Base-by-base conservation (phyloP, 1,284 basidiomycete species). In the Chondrostereum purpureum region DNA sequence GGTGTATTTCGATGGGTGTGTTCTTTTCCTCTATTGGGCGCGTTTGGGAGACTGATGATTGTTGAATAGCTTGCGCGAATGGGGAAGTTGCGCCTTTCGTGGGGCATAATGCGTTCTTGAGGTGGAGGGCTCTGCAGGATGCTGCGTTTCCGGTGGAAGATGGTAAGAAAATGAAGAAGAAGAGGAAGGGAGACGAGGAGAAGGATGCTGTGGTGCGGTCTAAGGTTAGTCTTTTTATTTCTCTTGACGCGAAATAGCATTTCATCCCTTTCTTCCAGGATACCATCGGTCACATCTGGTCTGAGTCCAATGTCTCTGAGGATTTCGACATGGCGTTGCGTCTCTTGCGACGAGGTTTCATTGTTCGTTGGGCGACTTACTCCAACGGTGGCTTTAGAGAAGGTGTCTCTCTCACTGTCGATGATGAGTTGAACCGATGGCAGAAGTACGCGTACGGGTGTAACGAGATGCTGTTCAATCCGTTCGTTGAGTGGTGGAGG, bases 11-110 rank as follows among this genome's bases (percentile, higher is more conserved):
- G 0, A 78, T 85, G 75, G 60, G 66, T 69, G 43, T 17, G 63
- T 59, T 17, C 45, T 18, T 37, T 19, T 53, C 19, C 17, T 35
- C 42, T 36, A 19, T 36, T 40, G 37, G 4, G 11, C n/a, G 11
- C 20, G 13, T 11, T 13, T 41, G n/a, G 11, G 22, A 21, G 14
- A 5, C 13, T 2, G 18, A 23, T 47, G 18, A 41, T 35, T 42
- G 37, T 33, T 23, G 22, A 40, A 10, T 53, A 68, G 77, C 78
- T 35, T 80, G 78, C 49, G 82, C 77, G 4, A 88, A 87, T 55
- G 89, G 86, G 37, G 88, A 90, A 64, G 78, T 84, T 18, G 84
- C 88, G 2, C 88, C 88, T 0, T 91, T 92, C 57, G 83, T 92
- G 56, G 89, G 89, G 0, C 89, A 92, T 63, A 92, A 92, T 52